Base-by-base conservation (phyloP, 2,329 filamentous ascomycete genomes). In the Arthrocladium fulminans region DNA sequence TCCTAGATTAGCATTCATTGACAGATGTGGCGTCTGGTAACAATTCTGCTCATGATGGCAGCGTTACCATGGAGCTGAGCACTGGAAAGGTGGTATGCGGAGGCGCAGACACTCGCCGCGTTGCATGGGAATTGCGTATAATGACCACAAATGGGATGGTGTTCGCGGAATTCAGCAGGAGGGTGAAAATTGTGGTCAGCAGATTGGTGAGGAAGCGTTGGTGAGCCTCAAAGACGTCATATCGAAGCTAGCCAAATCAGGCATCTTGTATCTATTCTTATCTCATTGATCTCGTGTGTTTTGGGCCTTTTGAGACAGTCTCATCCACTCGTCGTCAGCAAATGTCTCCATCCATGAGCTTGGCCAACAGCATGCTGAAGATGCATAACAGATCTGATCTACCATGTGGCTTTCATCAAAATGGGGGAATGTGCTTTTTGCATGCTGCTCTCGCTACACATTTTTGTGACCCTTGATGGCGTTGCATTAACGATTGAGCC, bases 61-160 rank as follows among this genome's bases (percentile, higher is more conserved):
- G 24, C 42, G 30, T 45, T 45, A 23, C 42, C 15, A 23, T 19
- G 29, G 10, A 35, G 42, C 29, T 35, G 25, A 44, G 41, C 23
- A 30, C 19, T 20, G 19, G 15, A 35, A 35, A 45, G 12, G 13
- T 24, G 20, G 19, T 27, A 8, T 7, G 19, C 15, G 8, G 39
- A 42, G 39, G 39, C 39, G 39, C 39, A 42, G 39, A 25, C n/a
- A n/a, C 32, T 15, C 13, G 32, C n/a, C 13, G 32, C 32, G 32
- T 35, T 15, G 32, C 32, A 35, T 35, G n/a, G 32, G 13, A 37
- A 17, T 5, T 15, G 32, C 13, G 13, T 15, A 13, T 15, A 17
- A 5, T 37, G 13, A n/a, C 6, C 22, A 10, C 7, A 12, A 24
- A 35, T n/a, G n/a, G 32, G 32, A 35, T 35, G 32, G 6, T 35